phyloP scores from a whole-genome alignment of 1,139 yeast genomes.

The Hemisphaericaspora subhashii region DNA sequence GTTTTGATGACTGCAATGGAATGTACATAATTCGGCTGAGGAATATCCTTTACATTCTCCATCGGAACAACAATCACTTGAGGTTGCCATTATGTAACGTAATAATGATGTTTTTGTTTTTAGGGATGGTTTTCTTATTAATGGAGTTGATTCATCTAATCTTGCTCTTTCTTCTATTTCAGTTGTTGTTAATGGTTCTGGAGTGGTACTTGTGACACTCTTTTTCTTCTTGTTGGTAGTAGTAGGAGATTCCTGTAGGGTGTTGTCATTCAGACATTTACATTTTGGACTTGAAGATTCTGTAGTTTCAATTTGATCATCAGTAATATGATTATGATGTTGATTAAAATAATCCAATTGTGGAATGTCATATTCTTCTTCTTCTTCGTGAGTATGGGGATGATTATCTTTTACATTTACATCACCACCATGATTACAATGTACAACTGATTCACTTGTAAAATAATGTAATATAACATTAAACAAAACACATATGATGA shows the following conservation, averaged over 20 bases:
- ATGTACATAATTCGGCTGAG: conserved; percentile 41
- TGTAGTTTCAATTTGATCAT: conserved; percentile 3
- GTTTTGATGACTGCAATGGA: conserved; percentile 13
- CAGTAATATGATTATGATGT: conserved; percentile 16
- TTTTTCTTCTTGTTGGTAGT: background rate
- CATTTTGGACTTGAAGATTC: background rate
- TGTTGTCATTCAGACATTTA: background rate
- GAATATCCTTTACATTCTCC: conserved; percentile 59
- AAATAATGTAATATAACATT: conserved; percentile 67
- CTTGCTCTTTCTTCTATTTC: background rate
- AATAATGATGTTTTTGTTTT: conserved; percentile 24
- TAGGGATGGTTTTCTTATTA: conserved; percentile 10
- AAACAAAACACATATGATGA: conserved; percentile 55
- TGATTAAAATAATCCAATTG: conserved; percentile 10
- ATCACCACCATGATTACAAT: conserved; percentile 65
- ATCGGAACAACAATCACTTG: conserved; percentile 24
- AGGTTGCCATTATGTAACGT: conserved; percentile 21
- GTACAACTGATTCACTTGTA: conserved; percentile 82
- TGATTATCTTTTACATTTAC: conserved; percentile 6
- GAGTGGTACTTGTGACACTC: background rate
- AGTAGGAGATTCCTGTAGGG: too few species aligned
- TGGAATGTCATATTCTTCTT: conserved; percentile 8
- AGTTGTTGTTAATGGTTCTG: background rate
- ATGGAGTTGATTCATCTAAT: conserved; percentile 37
- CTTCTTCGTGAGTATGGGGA: too few species aligned